Percentiles rank a stretch among this genome's conserved stretches.
These are phyloP conservation scores for Rutidosis leptorrhynchoides DNA, from an alignment of 129 eudicot genomes.

Conservation along the genomic window DNA sequence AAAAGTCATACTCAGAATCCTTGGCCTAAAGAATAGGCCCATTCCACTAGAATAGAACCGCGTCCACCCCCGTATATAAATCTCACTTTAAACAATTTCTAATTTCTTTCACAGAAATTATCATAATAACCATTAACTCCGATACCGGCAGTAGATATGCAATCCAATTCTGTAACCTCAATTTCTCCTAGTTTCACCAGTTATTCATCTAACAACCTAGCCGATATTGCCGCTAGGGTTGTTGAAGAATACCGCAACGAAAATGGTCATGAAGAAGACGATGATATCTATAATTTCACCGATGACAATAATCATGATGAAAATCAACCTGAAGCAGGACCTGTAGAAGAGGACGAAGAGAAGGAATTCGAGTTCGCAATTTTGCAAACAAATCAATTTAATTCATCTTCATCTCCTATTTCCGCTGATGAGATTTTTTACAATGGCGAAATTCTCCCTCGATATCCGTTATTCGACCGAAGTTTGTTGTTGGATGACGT, in stretches of 20 bases:
- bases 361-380: constrained; percentile 61
- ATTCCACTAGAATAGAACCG: constrained; percentile 30
- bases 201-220: constrained; percentile 44
- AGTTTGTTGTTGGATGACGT: constrained; percentile 34
- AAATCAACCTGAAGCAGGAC: constrained; percentile 24
- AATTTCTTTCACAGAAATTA: constrained; percentile 6
- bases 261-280: constrained; percentile 17
- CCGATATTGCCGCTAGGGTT: constrained; percentile 66
- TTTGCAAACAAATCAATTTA: constrained; percentile 10
- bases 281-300: constrained; percentile 19
- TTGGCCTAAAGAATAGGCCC: constrained; percentile 23
- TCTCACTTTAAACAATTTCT: constrained; percentile 3
- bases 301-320: not conserved
- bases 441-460: constrained; percentile 65
- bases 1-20: constrained; percentile 22
- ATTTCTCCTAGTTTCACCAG: constrained; percentile 61
- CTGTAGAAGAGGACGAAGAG: constrained; percentile 38
- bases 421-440: constrained; percentile 69
- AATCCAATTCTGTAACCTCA: constrained; percentile 25
- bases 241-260: constrained; percentile 43
- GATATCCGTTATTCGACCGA: constrained; percentile 55
- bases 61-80: constrained; percentile 21
- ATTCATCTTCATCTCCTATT: constrained; percentile 31
- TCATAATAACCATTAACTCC: not conserved
- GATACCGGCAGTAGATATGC: constrained; percentile 38